These are phyloP conservation scores for Pluteus cervinus DNA, from an alignment of 768 basidiomycete species.

Conservation along the genomic window DNA sequence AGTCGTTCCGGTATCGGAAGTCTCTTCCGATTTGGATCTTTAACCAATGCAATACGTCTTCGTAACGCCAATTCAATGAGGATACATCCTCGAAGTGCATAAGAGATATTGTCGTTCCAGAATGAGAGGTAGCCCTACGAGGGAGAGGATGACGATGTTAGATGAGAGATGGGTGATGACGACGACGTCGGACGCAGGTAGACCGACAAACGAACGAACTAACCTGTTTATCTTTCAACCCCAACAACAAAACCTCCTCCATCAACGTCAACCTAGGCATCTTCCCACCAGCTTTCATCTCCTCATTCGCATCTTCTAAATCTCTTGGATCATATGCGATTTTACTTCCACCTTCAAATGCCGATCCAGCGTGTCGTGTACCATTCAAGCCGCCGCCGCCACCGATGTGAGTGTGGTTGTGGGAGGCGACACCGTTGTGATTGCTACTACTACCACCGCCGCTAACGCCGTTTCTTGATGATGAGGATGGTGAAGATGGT, in stretches of 20 bases:
- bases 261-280: constrained; percentile 87
- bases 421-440: too few relatives aligned
- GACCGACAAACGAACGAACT: constrained; percentile 14
- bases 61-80: constrained; percentile 96
- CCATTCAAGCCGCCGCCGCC: too few relatives aligned
- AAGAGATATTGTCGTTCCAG: constrained; percentile 99
- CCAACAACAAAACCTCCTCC: constrained; percentile 93
- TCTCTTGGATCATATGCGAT: constrained; percentile 95
- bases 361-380: constrained; percentile 67
- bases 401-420: too few relatives aligned
- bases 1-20: constrained; percentile 75
- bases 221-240: constrained; percentile 96
- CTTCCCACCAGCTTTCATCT: constrained; percentile 56
- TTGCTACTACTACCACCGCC: too few relatives aligned
- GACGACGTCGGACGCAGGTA: constrained; percentile 2
- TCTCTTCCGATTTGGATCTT: constrained; percentile 72
- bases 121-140: constrained; percentile 85
- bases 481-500: too few relatives aligned
- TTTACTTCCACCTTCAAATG: constrained; percentile 81
- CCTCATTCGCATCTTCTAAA: constrained; percentile 64
- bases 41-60: constrained; percentile 85
- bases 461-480: too few relatives aligned
- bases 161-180: constrained; percentile 2
- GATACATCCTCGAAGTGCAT: constrained; percentile 97
- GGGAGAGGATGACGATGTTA: background rate